A percentile compares a stretch with the other conserved stretches of the same genome.
These are phyloP conservation scores for Volvox africanus DNA, from an alignment of 139 green algal genomes.

Conservation along the genomic window DNA sequence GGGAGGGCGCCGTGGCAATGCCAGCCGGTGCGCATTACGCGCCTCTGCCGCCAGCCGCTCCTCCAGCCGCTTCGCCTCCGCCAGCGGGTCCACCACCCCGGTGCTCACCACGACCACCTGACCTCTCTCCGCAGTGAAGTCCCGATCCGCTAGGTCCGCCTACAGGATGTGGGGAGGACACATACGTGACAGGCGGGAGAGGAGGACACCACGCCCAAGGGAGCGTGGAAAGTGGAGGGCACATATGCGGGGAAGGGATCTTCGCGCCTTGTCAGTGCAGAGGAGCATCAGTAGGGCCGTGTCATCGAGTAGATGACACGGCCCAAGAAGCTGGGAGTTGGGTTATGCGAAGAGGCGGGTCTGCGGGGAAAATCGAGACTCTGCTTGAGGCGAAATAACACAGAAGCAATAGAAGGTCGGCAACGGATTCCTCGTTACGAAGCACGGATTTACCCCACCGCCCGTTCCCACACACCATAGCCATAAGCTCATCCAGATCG, in stretches of 20 bases:
- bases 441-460: no score
- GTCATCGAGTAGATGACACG: no score
- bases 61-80: slow-evolving; percentile 50
- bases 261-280: no score
- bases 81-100: slow-evolving; percentile 48
- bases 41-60: slow-evolving; percentile 68
- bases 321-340: no score
- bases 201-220: neutral
- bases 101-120: slow-evolving; percentile 77
- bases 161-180: slow-evolving; percentile 40
- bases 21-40: slow-evolving; percentile 55
- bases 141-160: slow-evolving; percentile 87
- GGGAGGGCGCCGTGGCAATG: slow-evolving; percentile 82
- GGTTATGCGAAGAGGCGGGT: no score
- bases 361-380: no score
- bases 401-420: no score
- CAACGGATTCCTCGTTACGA: no score
- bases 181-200: neutral
- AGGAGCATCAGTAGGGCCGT: no score
- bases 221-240: neutral
- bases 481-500: slow-evolving; percentile 95
- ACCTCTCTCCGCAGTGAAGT: slow-evolving; percentile 90
- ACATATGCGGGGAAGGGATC: no score
- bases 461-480: slow-evolving; percentile 73
- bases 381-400: no score